These are phyloP conservation scores for Jatropha curcas DNA, from an alignment of 345 rosid species.

Conservation along the genomic window DNA sequence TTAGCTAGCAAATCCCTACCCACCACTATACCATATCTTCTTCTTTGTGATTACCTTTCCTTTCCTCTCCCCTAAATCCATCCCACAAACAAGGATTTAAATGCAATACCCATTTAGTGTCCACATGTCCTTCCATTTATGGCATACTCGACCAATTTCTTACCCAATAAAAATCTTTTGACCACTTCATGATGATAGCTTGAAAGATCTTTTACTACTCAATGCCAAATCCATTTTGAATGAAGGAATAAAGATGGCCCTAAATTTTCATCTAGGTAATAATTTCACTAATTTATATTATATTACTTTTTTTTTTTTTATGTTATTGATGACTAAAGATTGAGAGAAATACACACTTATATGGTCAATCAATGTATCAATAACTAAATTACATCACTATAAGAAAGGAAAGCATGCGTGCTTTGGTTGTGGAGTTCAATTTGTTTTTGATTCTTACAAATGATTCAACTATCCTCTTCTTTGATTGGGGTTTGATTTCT, in stretches of 20 bases:
- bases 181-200: constrained; percentile 16
- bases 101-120: constrained; percentile 1
- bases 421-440: constrained; percentile 9
- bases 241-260: constrained; percentile 12
- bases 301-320: neutral
- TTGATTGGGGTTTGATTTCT: neutral
- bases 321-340: constrained; percentile 10
- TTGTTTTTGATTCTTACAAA: neutral
- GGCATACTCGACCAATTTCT: constrained; percentile 9
- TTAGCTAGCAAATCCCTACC: constrained; percentile 42
- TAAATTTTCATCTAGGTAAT: constrained; percentile 28
- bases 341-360: constrained; percentile 6
- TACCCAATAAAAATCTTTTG: constrained; percentile 19
- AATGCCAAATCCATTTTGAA: constrained; percentile 39
- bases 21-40: constrained; percentile 29
- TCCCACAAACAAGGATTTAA: constrained; percentile 28
- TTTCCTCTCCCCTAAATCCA: constrained; percentile 15
- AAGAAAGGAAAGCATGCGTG: constrained; percentile 32
- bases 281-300: constrained; percentile 6
- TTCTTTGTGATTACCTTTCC: constrained; percentile 9
- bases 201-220: constrained; percentile 33
- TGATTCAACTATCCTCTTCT: constrained; percentile 8
- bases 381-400: constrained; percentile 18
- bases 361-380: constrained; percentile 16
- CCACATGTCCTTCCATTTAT: constrained; percentile 28